Evolutionary conservation across 345 rosid genomes (phyloP).

Genomic region (Syzygium aqueum): DNA sequence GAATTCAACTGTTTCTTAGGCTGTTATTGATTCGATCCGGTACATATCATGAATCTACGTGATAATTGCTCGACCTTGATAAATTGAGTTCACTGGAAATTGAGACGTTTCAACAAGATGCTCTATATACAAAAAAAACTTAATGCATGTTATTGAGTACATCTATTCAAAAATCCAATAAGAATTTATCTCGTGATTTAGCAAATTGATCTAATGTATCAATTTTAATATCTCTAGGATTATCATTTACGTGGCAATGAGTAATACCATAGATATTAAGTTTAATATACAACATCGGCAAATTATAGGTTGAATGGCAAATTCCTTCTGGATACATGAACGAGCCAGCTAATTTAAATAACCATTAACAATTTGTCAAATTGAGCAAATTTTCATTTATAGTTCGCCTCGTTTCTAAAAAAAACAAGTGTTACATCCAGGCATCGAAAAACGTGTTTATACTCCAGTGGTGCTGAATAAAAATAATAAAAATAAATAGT

Average conservation of each 20-base stretch:
- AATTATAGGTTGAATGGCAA: neutral
- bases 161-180: accelerated
- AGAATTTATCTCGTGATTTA: neutral
- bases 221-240: neutral
- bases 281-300: neutral
- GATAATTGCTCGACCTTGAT: accelerated
- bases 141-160: accelerated
- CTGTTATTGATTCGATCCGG: neutral
- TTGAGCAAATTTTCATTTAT: neutral
- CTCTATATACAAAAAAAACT: neutral
- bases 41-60: accelerated
- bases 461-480: neutral
- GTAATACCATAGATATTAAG: neutral
- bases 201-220: accelerated
- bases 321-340: neutral
- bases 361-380: neutral
- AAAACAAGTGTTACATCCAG: too few species aligned
- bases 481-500: neutral
- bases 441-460: neutral
- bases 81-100: accelerated
- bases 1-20: neutral
- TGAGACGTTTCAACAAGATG: accelerated
- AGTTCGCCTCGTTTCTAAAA: neutral
- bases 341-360: neutral
- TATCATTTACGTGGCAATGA: neutral